Base-by-base conservation (phyloP, 1,284 basidiomycete species). In the Cystobasidiaceae sp. region DNA sequence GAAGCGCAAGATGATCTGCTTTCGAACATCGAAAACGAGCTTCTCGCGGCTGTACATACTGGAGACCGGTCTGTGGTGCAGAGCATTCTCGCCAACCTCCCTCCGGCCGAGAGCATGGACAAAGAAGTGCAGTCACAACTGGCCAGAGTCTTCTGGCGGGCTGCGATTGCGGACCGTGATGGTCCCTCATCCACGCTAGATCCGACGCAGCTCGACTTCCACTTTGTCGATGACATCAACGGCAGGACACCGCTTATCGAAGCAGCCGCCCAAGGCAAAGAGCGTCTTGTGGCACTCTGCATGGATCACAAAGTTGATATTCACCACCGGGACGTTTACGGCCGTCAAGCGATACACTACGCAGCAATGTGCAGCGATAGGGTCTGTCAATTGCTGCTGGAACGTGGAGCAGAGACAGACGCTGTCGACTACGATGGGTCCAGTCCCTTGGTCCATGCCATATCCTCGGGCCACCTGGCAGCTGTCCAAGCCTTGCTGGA, bases 221-320 rank as follows among this genome's bases (percentile, higher is more conserved):
- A 82, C 55, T 97, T 92, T 74, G 83, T 97, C 44, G 96, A 98
- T 75, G 93, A 97, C 73, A 98, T 99, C 81, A 98, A 97, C 75
- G 90, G 89, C 33, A 85, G 96, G 30, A 93, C 89, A 0, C 91
- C 90, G 70, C 83, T 98, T n/a, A 96, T 98, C 75, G 90, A 94
- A 75, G 90, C 91, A 2, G 86, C 91, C 9, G 90, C 93, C 56
- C 85, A 87, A 7, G 94, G 94, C 8, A 83, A 85, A 17, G 78
- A 87, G 25, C 82, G 85, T n/a, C 82, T 98, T 43, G 90, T 93
- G 52, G 79, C 85, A 67, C 79, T 93, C 21, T 97, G 93, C 76
- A 82, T 97, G 25, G 80, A 84, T 56, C 85, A 86, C 59, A 83
- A 83, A 25, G 85, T 92, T 5, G 80, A 83, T 21, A 81, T 84